Evolutionary conservation across 2,329 filamentous ascomycete species (phyloP).

Genomic region (Xenoacremonium recifei): DNA sequence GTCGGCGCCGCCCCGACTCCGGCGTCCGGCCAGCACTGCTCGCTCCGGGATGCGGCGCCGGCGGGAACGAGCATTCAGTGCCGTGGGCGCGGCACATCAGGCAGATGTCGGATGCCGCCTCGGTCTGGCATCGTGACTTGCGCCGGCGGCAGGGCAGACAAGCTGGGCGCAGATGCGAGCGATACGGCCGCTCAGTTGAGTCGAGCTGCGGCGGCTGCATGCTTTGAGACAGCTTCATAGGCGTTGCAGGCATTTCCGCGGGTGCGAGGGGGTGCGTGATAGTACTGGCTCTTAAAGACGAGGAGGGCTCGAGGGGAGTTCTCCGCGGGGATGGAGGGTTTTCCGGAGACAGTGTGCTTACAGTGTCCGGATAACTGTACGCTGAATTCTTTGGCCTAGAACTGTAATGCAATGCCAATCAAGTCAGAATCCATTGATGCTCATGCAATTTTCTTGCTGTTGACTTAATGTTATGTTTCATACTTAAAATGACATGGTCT

Average conservation of each 20-base stretch:
- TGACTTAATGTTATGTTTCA: too few relatives aligned
- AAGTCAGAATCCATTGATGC: too few relatives aligned
- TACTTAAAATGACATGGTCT: too few relatives aligned
- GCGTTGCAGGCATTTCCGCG: too few relatives aligned
- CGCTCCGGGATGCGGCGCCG: slow-evolving; percentile 25
- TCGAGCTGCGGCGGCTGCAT: slow-evolving; percentile 10
- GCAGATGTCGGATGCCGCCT: slow-evolving; percentile 50
- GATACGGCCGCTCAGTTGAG: slow-evolving; percentile 46
- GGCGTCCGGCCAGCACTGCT: slow-evolving; percentile 11
- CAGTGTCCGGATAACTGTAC: slow-evolving; percentile 12
- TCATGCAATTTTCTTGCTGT: too few relatives aligned
- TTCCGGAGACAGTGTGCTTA: slow-evolving; percentile 2
- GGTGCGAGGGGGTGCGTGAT: not conserved
- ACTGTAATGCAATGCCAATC: too few relatives aligned
- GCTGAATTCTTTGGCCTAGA: too few relatives aligned
- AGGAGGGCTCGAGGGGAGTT: not conserved
- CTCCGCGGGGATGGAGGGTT: slow-evolving; percentile 2
- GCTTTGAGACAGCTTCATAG: not conserved
- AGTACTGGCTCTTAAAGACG: not conserved
- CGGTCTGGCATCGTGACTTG: slow-evolving; percentile 61
- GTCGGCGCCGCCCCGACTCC: slow-evolving; percentile 13
- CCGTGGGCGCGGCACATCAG: slow-evolving; percentile 58
- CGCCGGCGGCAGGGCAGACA: slow-evolving; percentile 59
- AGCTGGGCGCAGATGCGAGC: slow-evolving; percentile 60
- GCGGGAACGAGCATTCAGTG: slow-evolving; percentile 55